Conservation (phyloP, 176 grass and related monocot genomes). For the Carex pumila region DNA sequence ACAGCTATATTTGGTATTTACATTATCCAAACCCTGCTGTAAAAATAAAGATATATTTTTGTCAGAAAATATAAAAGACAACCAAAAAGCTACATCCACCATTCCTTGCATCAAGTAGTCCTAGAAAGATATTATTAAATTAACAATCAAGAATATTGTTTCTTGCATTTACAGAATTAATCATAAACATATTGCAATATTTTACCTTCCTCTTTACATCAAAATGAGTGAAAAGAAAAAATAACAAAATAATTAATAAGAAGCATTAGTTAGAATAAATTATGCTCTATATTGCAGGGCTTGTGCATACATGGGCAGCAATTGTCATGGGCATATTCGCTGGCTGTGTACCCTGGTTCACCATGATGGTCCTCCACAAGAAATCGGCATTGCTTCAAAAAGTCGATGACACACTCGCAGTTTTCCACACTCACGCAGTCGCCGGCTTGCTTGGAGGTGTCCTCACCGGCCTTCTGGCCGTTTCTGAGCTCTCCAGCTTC, state of each 20-base stretch:
- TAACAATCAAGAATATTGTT: not conserved
- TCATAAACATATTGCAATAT: not conserved
- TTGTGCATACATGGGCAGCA: constrained; percentile 79
- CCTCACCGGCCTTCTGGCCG: constrained; percentile 57
- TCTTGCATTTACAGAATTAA: not conserved
- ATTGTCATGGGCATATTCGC: constrained; percentile 51
- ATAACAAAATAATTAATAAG: not conserved
- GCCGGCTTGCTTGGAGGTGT: constrained; percentile 55
- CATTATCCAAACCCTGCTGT: not conserved
- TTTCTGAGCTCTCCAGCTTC: constrained; percentile 43
- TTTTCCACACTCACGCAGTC: constrained; percentile 68
- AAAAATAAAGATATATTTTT: not conserved
- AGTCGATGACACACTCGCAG: constrained; percentile 70
- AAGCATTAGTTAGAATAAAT: not conserved
- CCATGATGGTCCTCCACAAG: constrained; percentile 78
- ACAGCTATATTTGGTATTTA: not conserved
- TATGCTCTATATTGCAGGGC: constrained; percentile 22
- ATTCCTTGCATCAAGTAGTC: not conserved
- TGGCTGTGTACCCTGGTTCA: constrained; percentile 56
- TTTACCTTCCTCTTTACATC: too few species aligned
- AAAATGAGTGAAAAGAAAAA: not conserved
- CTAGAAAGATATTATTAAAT: not conserved
- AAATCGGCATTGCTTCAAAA: constrained; percentile 47
- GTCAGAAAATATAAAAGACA: not conserved
- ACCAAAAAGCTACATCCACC: too few species aligned